phyloP scores from a whole-genome alignment of 2,329 filamentous ascomycete genomes.

The Colletotrichum sansevieriae region DNA sequence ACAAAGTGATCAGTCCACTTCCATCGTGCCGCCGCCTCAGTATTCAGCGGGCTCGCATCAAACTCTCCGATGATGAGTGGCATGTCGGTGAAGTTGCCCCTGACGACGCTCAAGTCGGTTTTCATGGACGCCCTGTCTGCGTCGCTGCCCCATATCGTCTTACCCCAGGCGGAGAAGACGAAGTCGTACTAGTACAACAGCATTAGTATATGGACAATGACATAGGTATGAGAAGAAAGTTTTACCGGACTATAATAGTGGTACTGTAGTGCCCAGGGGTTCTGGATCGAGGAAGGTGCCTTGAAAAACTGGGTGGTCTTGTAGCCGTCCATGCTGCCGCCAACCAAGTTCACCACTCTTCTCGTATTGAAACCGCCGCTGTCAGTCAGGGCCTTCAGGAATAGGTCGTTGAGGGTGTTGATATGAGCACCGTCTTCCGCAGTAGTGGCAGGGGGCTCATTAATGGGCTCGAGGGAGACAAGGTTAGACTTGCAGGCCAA shows the following conservation, averaged over 20 bases:
- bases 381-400: constrained; percentile 65
- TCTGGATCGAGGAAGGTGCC: constrained; percentile 60
- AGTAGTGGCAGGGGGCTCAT: constrained; percentile 68
- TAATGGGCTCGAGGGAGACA: constrained; percentile 71
- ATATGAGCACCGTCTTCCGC: constrained; percentile 62
- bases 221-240: too few species aligned
- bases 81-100: constrained; percentile 66
- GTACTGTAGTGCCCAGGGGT: constrained; percentile 72
- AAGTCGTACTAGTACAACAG: constrained; percentile 55
- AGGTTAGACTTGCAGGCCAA: constrained; percentile 66
- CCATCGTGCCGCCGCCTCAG: constrained; percentile 69
- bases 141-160: constrained; percentile 70
- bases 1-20: constrained; percentile 69
- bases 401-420: constrained; percentile 69
- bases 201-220: too few species aligned
- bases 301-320: constrained; percentile 69
- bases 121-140: constrained; percentile 63
- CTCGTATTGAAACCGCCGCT: constrained; percentile 68
- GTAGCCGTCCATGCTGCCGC: constrained; percentile 59
- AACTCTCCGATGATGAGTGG: constrained; percentile 71
- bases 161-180: constrained; percentile 66
- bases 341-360: constrained; percentile 68
- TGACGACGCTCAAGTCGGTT: constrained; percentile 63
- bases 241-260: constrained; percentile 60
- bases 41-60: constrained; percentile 61